phyloP scores from a whole-genome alignment of 306 rosid genomes.

The Mimosa bimucronata region DNA sequence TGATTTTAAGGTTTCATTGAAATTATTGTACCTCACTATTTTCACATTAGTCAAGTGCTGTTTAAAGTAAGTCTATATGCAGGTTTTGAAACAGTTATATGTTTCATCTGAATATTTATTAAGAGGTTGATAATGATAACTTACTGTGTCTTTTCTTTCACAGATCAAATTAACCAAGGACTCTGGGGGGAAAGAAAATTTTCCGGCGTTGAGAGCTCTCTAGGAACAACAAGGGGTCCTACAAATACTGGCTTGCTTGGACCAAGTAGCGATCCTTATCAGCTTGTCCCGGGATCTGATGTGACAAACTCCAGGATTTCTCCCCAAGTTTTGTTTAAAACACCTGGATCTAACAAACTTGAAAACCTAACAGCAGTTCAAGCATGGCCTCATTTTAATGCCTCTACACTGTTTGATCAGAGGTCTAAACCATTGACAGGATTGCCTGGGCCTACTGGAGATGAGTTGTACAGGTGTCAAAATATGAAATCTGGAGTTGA shows the following conservation, averaged over 20 bases:
- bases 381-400: slow-evolving; percentile 43
- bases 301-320: slow-evolving; percentile 44
- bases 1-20: slow-evolving; percentile 6
- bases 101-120: slow-evolving; percentile 15
- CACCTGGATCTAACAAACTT: slow-evolving; percentile 28
- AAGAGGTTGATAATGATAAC: slow-evolving; percentile 25
- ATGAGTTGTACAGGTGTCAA: slow-evolving; percentile 15
- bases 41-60: slow-evolving; percentile 15
- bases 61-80: background rate
- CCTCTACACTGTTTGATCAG: slow-evolving; percentile 34
- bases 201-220: slow-evolving; percentile 24
- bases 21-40: background rate
- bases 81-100: background rate
- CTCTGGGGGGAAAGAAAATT: slow-evolving; percentile 36
- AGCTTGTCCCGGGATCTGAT: slow-evolving; percentile 34
- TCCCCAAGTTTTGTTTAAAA: slow-evolving; percentile 30
- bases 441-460: slow-evolving; percentile 31
- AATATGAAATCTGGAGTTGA: slow-evolving; percentile 31
- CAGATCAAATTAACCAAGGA: slow-evolving; percentile 38
- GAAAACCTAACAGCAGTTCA: slow-evolving; percentile 36
- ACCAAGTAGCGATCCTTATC: slow-evolving; percentile 38
- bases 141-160: slow-evolving; percentile 11
- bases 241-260: slow-evolving; percentile 34
- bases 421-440: slow-evolving; percentile 32
- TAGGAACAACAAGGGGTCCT: slow-evolving; percentile 35